Conservation (phyloP, 345 rosid genomes). For the Gossypium raimondii region DNA sequence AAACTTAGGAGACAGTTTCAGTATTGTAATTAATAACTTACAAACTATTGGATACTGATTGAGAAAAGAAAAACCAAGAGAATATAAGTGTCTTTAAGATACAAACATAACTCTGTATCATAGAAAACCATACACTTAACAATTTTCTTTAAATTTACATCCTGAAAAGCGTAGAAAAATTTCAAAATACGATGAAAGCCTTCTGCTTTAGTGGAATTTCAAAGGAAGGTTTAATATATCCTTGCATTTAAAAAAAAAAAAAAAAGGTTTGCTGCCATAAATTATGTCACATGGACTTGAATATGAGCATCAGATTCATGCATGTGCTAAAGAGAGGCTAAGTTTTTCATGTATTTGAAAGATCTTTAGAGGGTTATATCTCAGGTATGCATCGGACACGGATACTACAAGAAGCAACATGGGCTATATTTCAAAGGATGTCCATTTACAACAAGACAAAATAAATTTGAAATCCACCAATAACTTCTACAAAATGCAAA, state of each 20-base stretch:
- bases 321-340: neutral
- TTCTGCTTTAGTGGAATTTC: neutral
- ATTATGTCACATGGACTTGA: neutral
- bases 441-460: neutral
- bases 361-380: neutral
- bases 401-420: neutral
- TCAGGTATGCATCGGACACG: neutral
- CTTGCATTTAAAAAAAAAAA: neutral
- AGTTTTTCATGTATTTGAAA: too few species aligned
- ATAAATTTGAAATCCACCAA: neutral
- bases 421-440: neutral
- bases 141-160: neutral
- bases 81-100: neutral
- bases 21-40: neutral
- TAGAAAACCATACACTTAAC: neutral
- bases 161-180: neutral
- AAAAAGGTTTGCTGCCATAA: neutral
- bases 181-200: conserved; percentile 3
- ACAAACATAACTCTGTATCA: neutral
- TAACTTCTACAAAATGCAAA: neutral
- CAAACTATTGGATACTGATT: neutral
- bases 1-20: neutral
- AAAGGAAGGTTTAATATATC: neutral
- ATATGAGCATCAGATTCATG: neutral
- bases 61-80: neutral